Evolutionary conservation across 495 filamentous ascomycete genomes (phyloP), one percentile per base, ranked within the genome.

Genomic region (Talaromyces liani): DNA sequence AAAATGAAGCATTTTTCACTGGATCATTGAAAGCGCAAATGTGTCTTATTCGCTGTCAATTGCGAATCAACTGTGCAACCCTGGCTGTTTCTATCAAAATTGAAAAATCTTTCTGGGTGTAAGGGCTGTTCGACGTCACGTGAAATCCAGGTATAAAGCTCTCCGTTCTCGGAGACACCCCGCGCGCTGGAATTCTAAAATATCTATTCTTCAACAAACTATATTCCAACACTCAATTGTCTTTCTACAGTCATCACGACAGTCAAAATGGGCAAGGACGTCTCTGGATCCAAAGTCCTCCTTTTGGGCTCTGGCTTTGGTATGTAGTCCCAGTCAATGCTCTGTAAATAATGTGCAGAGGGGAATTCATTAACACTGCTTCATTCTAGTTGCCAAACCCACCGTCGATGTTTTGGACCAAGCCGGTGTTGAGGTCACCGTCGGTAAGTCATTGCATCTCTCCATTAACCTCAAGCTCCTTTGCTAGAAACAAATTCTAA

Each of bases 221-320:
- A 16, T 41, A 25, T 33, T 25, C 10, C 33, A 14, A 60, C n/a
- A 14, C 6, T 7, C 34, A 20, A 63, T 56, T 45, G 24, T 36
- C 8, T 36, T 12, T 12, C 9, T 12, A 10, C 33, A 36, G 1
- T 36, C 4, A 58, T 24, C 2, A 20, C 27, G 22, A 45, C 14
- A 36, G 4, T 22, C 33, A 67, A 51, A 34, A 65, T 65, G 65
- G 65, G 53, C 27, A 56, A 67, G 51, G 68, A 70, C 71, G 63
- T 79, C 58, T 73, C 77, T 69, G 77, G 77, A 69, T 77, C 77
- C 31, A 84, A 82, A 69, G 88, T 88, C 73, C 85, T 91, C 45
- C 84, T 92, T 71, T 81, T 91, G 59, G 90, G 89, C 65, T 84
- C 88, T 54, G 89, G 90, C 67, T 92, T 92, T 76, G 90, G 77